Percentiles rank a stretch among this genome's conserved stretches.
phyloP scores from a whole-genome alignment of 2,329 filamentous ascomycete genomes.

The Aspergillus fumigatiaffinis region DNA sequence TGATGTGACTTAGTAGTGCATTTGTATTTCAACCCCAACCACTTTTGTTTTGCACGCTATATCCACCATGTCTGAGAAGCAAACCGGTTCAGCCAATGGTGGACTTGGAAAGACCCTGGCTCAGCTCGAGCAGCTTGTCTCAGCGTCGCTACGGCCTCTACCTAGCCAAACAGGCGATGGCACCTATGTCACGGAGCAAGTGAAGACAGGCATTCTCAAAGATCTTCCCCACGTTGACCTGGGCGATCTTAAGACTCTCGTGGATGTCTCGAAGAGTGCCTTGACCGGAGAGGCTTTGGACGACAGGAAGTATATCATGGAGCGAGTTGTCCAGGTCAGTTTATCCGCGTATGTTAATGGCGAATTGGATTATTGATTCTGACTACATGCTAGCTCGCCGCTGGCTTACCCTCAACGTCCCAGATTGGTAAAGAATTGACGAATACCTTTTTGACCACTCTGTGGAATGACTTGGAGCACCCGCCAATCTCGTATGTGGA shows the following conservation, averaged over 20 bases:
- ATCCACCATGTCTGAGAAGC: slow-evolving; percentile 18
- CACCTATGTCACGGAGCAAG: slow-evolving; percentile 34
- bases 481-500: slow-evolving; percentile 48
- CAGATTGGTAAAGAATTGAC: slow-evolving; percentile 39
- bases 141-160: slow-evolving; percentile 40
- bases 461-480: slow-evolving; percentile 55
- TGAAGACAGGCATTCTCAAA: slow-evolving; percentile 33
- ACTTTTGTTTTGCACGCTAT: background rate
- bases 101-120: slow-evolving; percentile 35
- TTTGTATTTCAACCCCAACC: background rate
- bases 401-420: slow-evolving; percentile 36
- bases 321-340: slow-evolving; percentile 49
- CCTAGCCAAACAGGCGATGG: slow-evolving; percentile 41
- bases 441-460: slow-evolving; percentile 48
- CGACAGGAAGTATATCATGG: slow-evolving; percentile 61
- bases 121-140: slow-evolving; percentile 37
- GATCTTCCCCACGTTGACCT: slow-evolving; percentile 49
- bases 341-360: background rate
- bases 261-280: slow-evolving; percentile 39
- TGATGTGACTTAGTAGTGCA: background rate
- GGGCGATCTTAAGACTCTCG: slow-evolving; percentile 40
- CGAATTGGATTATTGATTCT: background rate
- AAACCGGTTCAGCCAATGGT: slow-evolving; percentile 20
- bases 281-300: slow-evolving; percentile 52
- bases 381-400: slow-evolving; percentile 27